A percentile compares a stretch with the other conserved stretches of the same genome.
phyloP scores from a whole-genome alignment of 2,329 filamentous ascomycete genomes.

The Alternaria gansuensis region DNA sequence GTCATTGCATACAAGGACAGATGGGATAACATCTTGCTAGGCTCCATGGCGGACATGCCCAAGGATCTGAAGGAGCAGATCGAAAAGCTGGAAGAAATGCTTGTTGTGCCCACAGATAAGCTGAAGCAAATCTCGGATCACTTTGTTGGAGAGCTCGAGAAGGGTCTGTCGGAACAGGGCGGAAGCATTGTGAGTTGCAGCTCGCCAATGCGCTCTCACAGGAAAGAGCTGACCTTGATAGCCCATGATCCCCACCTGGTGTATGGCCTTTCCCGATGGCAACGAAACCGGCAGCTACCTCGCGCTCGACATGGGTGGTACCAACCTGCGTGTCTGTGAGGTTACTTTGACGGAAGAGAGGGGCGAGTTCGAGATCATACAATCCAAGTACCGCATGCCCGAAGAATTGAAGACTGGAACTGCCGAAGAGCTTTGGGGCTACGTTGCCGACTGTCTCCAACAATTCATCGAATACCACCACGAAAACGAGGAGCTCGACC shows the following conservation, averaged over 20 bases:
- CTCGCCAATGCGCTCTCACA: conserved; percentile 82
- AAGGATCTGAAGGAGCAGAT: conserved; percentile 84
- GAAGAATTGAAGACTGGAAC: conserved; percentile 90
- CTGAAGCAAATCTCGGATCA: conserved; percentile 91
- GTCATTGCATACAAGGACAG: conserved; percentile 15
- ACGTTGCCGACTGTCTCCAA: conserved; percentile 90
- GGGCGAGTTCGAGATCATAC: conserved; percentile 93
- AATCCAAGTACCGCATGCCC: conserved; percentile 95
- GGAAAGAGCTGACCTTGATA: conserved; percentile 69
- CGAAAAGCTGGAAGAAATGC: conserved; percentile 80
- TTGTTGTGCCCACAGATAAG: conserved; percentile 79
- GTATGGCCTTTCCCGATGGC: conserved; percentile 88
- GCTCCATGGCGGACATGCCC: conserved; percentile 90
- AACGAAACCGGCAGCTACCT: conserved; percentile 87
- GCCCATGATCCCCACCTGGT: conserved; percentile 99
- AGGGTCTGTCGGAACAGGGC: conserved; percentile 85
- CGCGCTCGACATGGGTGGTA: conserved; percentile 95
- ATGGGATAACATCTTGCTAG: conserved; percentile 58
- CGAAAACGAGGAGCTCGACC: conserved; percentile 68
- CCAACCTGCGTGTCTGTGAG: conserved; percentile 93
- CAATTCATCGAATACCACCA: conserved; percentile 93
- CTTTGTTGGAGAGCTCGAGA: conserved; percentile 86
- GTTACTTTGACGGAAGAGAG: conserved; percentile 87
- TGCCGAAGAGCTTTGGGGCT: conserved; percentile 90
- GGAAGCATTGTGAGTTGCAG: conserved; percentile 81